phyloP scores from a whole-genome alignment of 1,284 basidiomycete genomes.

The Tremellales sp. region DNA sequence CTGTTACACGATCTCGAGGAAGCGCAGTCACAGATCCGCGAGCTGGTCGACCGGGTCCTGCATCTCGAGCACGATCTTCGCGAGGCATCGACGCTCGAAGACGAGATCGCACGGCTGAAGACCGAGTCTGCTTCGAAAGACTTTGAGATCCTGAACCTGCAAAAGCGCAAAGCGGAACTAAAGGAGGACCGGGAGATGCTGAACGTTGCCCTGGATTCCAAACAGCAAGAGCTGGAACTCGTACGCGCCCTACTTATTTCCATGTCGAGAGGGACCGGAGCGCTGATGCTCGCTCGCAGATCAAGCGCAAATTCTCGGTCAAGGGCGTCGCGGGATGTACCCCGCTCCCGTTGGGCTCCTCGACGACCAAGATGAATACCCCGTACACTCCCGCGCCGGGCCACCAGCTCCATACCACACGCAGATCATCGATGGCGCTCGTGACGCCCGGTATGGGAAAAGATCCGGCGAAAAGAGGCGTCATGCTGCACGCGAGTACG shows the following conservation, averaged over 20 bases:
- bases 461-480: too few relatives aligned
- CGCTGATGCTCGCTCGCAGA: constrained; percentile 48
- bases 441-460: too few relatives aligned
- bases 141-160: constrained; percentile 68
- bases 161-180: constrained; percentile 62
- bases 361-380: constrained; percentile 8
- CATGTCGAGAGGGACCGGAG: constrained; percentile 5
- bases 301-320: constrained; percentile 66
- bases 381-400: constrained; percentile 1
- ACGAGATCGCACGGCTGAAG: constrained; percentile 62
- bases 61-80: constrained; percentile 6
- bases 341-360: constrained; percentile 46
- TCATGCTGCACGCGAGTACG: too few relatives aligned
- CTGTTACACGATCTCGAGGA: constrained; percentile 4
- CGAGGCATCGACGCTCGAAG: constrained; percentile 54
- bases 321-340: constrained; percentile 61
- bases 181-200: constrained; percentile 72
- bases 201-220: constrained; percentile 80
- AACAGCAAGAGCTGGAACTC: constrained; percentile 83
- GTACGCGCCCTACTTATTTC: constrained; percentile 52
- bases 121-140: constrained; percentile 77
- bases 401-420: too few relatives aligned
- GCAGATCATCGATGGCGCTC: too few relatives aligned
- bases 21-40: constrained; percentile 4
- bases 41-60: not conserved